phyloP scores from a whole-genome alignment of 2,329 filamentous ascomycete species.

The Colletotrichum sp. region DNA sequence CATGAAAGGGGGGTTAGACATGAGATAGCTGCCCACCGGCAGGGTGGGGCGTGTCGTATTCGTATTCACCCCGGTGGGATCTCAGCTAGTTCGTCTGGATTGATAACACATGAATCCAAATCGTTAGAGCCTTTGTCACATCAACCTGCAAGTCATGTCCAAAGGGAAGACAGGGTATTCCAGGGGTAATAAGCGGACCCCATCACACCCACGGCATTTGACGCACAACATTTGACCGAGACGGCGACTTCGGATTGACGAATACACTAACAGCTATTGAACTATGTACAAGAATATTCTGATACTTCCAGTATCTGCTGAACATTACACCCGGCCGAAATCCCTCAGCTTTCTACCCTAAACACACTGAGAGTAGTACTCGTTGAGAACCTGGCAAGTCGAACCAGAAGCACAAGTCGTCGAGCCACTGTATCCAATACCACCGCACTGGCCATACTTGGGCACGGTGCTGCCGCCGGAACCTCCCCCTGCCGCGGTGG shows the following conservation, averaged over 20 bases:
- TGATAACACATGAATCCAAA: background rate
- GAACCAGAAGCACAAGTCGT: constrained; percentile 37
- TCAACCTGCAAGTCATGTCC: background rate
- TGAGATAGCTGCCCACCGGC: background rate
- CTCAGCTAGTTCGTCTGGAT: background rate
- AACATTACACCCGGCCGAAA: background rate
- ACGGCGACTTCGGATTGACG: background rate
- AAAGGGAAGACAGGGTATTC: background rate
- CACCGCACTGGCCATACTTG: constrained; percentile 43
- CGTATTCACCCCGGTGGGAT: background rate
- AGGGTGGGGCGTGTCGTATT: background rate
- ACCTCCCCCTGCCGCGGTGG: background rate
- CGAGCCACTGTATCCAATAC: constrained; percentile 37
- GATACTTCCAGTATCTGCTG: background rate
- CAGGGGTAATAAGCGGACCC: background rate
- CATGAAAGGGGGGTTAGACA: background rate
- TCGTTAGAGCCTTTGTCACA: rapidly evolving
- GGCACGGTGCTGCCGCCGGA: constrained; percentile 24
- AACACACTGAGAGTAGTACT: constrained; percentile 47
- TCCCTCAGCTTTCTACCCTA: constrained; percentile 16
- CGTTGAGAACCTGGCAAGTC: constrained; percentile 41
- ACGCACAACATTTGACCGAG: background rate
- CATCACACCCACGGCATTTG: background rate
- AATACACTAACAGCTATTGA: background rate
- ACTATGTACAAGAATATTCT: background rate